Base-by-base conservation (phyloP, 352 stramenopile species). In the Phytophthora fragariae region DNA sequence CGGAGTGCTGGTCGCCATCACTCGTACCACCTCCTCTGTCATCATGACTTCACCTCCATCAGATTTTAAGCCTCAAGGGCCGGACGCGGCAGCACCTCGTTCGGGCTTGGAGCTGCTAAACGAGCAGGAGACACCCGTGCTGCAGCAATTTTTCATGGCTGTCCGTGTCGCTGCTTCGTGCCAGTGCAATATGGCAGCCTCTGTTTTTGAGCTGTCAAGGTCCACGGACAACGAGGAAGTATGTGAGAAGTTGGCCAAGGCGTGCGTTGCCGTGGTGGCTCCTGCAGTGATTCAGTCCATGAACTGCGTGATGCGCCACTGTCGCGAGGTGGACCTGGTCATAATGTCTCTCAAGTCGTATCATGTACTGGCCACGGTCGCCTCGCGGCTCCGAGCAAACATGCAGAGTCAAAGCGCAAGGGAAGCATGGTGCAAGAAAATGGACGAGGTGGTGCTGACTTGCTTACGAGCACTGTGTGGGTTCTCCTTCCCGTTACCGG, bases 291-390 rank as follows among this genome's bases (percentile, higher is more conserved):
- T 95, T 15, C 85, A 93, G 56, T 83, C 90, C 0, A 86, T 92
- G 66, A 91, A 92, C 24, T 88, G 65, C 52, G 91, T 90, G 15
- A 92, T 97, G 84, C 84, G 87, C 14, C 73, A 95, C 58, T 94
- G 87, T 37, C 88, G 90, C 2, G 90, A 97, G 47, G 82, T 94
- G 0, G 88, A 97, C 54, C 72, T 97, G 24, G 89, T 95, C 33
- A 90, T 82, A 7, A 90, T 94, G 70, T 90, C 87, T 15, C 77
- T 97, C 35, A 95, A 95, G 58, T 89, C 87, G n/a, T 94, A 94
- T 21, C 90, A 97, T 65, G 81, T 94, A 10, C 56, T 97, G 11
- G 85, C 90, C 3, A 94, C 86, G 9, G 89, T 90, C 24, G 89
- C 89, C 7, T 95, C 90, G 4, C 76, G 84, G 2, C 66, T 94